Conservation (phyloP, 2,329 filamentous ascomycete species). For the Ophiocordyceps polyrhachis-furcata region DNA sequence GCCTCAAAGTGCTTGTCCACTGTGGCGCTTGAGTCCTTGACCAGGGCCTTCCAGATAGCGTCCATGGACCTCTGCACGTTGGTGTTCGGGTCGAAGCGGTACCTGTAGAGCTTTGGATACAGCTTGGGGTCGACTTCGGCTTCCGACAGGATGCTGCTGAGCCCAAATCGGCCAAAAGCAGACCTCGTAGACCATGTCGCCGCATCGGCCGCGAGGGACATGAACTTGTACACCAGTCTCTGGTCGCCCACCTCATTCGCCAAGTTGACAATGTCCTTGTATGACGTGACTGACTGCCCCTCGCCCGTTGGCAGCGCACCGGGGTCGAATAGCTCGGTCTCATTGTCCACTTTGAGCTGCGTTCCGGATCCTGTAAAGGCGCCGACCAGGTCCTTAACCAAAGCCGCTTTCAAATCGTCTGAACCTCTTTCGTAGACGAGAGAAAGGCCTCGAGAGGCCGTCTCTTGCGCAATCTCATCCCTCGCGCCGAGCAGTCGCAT, state of each 20-base stretch:
- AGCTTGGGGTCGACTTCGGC: constrained; percentile 80
- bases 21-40: constrained; percentile 64
- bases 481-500: constrained; percentile 72
- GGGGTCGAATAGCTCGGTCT: constrained; percentile 86
- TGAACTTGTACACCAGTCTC: constrained; percentile 93
- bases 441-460: constrained; percentile 76
- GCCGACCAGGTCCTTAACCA: constrained; percentile 74
- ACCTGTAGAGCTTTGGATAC: constrained; percentile 86
- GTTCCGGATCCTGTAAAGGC: constrained; percentile 68
- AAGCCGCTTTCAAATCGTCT: constrained; percentile 54
- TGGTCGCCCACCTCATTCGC: constrained; percentile 96
- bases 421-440: constrained; percentile 90
- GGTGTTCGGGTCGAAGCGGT: constrained; percentile 83
- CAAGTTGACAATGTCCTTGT: constrained; percentile 89
- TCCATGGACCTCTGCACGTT: constrained; percentile 94
- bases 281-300: constrained; percentile 77
- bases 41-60: constrained; percentile 91
- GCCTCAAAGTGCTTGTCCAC: constrained; percentile 70
- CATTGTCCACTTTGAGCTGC: constrained; percentile 65
- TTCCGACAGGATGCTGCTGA: constrained; percentile 81
- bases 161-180: constrained; percentile 82
- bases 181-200: constrained; percentile 96
- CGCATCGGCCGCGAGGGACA: constrained; percentile 90
- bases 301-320: constrained; percentile 81
- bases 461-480: constrained; percentile 91